Evolutionary conservation across 2,329 filamentous ascomycete genomes (phyloP).

Genomic region (Zasmidium angulare): DNA sequence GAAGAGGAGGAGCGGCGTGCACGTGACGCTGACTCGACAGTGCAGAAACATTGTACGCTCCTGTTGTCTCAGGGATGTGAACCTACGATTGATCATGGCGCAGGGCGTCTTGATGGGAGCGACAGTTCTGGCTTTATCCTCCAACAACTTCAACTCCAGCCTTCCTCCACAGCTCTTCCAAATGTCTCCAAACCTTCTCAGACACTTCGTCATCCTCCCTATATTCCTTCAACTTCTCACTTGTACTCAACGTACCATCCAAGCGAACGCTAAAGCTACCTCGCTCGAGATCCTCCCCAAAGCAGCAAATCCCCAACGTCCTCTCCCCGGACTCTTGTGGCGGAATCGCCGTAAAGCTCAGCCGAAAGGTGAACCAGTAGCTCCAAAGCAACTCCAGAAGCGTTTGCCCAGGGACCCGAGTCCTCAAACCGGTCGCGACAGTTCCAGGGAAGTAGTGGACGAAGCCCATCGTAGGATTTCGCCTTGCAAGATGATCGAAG

Average conservation of each 20-base stretch:
- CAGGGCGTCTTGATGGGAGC: too few relatives aligned
- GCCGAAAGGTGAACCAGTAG: too few relatives aligned
- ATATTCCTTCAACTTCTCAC: neutral
- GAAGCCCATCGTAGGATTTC: neutral
- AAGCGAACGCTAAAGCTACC: neutral
- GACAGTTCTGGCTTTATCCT: too few relatives aligned
- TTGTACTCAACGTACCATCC: neutral
- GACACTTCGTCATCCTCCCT: neutral
- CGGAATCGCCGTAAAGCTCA: too few relatives aligned
- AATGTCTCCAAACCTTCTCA: neutral
- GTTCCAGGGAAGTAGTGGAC: neutral
- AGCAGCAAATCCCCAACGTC: neutral
- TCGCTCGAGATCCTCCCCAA: neutral
- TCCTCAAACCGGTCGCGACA: neutral
- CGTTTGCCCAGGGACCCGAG: neutral
- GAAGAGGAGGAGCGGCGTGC: neutral
- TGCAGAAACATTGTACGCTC: too few relatives aligned
- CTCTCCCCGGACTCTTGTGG: neutral
- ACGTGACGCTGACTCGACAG: neutral
- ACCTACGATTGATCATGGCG: too few relatives aligned
- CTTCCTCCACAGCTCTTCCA: neutral
- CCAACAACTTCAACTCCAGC: neutral
- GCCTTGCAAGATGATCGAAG: neutral
- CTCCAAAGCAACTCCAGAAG: too few relatives aligned
- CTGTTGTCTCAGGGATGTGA: too few relatives aligned